phyloP scores from a whole-genome alignment of 1,139 yeast species.

The Blastobotrys arbuscula region DNA sequence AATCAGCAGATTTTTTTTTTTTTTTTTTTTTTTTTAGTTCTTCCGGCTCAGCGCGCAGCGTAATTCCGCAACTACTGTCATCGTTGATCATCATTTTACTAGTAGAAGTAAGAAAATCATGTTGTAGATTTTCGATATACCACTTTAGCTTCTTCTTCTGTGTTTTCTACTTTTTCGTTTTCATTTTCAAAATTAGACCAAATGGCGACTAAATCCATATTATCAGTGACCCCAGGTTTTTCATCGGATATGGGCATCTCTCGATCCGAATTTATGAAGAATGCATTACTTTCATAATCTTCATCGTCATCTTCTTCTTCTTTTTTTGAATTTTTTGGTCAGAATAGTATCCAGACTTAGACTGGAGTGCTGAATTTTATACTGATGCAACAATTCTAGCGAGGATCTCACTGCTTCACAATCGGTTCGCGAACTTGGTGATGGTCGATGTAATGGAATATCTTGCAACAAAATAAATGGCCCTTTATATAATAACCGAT shows the following conservation, averaged over 20 bases:
- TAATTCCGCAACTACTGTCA: too few species aligned
- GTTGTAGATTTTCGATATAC: too few species aligned
- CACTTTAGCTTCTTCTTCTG: neutral
- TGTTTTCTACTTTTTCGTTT: neutral
- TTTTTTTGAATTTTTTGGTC: neutral
- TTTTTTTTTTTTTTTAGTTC: too few species aligned
- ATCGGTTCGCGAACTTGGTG: neutral
- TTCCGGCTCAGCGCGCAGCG: too few species aligned
- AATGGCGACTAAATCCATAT: neutral
- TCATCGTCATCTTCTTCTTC: neutral
- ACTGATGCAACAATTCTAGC: neutral
- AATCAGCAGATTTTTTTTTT: too few species aligned
- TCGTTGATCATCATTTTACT: too few species aligned
- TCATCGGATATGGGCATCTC: neutral
- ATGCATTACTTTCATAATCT: neutral
- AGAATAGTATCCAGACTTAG: slow-evolving; percentile 4
- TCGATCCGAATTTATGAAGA: slow-evolving; percentile 1
- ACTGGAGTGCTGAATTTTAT: slow-evolving; percentile 2
- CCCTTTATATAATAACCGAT: slow-evolving; percentile 8
- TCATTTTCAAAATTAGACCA: slow-evolving; percentile 1
- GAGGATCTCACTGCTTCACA: slow-evolving; percentile 3
- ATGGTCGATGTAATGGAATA: neutral
- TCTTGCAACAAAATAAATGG: slow-evolving; percentile 7
- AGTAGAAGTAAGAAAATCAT: too few species aligned
- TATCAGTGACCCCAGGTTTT: neutral